Evolutionary conservation across 202 grass and related monocot species (phyloP).

Genomic region (Digitaria exilis): DNA sequence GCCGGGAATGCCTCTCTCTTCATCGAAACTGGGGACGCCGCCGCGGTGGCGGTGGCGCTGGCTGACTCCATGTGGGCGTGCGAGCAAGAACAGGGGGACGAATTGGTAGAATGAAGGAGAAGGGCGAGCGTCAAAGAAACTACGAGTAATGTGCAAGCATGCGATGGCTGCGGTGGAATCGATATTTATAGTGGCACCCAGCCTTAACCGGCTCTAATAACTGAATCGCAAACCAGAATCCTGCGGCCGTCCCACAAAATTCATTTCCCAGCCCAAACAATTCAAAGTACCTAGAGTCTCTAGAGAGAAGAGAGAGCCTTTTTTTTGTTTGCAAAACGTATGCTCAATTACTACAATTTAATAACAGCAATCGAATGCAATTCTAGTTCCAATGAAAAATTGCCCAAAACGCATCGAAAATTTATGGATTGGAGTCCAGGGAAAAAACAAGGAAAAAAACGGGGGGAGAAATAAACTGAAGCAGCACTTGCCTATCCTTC

Average conservation of each 20-base stretch:
- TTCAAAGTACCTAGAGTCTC: too few species aligned
- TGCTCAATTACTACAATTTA: too few species aligned
- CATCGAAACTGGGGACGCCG: too few species aligned
- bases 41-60: neutral
- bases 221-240: too few species aligned
- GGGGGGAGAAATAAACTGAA: neutral
- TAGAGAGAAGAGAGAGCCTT: too few species aligned
- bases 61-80: neutral
- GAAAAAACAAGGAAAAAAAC: neutral
- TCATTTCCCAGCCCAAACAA: too few species aligned
- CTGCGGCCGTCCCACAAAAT: too few species aligned
- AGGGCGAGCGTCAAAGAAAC: neutral
- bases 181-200: neutral
- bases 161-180: neutral
- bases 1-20: neutral
- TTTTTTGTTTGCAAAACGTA: too few species aligned
- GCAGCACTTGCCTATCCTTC: neutral
- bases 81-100: neutral
- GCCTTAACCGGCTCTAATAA: too few species aligned
- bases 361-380: too few species aligned
- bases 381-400: too few species aligned
- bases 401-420: neutral
- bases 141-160: neutral
- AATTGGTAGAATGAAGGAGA: neutral
- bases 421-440: too few species aligned